Evolutionary conservation across 257 asterid species (phyloP).

Genomic region (Petunia axillaris): DNA sequence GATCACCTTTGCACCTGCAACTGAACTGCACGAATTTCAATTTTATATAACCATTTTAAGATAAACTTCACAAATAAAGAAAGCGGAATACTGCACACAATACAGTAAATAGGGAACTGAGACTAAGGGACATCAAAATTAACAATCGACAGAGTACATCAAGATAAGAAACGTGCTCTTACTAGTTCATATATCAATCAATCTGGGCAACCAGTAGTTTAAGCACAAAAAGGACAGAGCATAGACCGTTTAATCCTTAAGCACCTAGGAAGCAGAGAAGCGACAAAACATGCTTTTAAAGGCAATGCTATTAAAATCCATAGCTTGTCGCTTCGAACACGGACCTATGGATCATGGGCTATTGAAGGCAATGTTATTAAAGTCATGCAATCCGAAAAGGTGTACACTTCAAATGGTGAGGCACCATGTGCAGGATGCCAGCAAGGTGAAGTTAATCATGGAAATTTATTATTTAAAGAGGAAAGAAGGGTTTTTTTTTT

Average conservation of each 20-base stretch:
- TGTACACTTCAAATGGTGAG: not conserved
- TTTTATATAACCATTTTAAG: not conserved
- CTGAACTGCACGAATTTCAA: not conserved
- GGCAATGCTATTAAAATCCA: not conserved
- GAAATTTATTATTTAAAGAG: not conserved
- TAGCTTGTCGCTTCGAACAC: not conserved
- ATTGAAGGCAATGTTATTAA: too few species aligned
- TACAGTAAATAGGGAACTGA: not conserved
- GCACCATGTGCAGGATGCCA: not conserved
- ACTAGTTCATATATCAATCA: too few species aligned
- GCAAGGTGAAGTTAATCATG: not conserved
- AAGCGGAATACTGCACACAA: not conserved
- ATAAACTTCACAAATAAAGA: not conserved
- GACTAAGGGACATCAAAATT: not conserved
- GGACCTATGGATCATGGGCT: not conserved
- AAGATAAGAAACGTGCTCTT: not conserved
- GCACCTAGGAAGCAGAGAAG: not conserved
- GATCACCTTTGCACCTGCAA: slow-evolving; percentile 5
- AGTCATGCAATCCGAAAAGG: not conserved
- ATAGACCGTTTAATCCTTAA: not conserved
- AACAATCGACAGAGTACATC: not conserved
- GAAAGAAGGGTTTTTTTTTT: not conserved
- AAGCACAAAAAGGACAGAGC: not conserved
- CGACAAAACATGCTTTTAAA: not conserved
- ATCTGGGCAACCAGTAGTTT: not conserved